Percentiles rank a stretch among this genome's conserved stretches.
Evolutionary conservation across 2,329 filamentous ascomycete genomes (phyloP).

Genomic region (Botryotinia globosa): DNA sequence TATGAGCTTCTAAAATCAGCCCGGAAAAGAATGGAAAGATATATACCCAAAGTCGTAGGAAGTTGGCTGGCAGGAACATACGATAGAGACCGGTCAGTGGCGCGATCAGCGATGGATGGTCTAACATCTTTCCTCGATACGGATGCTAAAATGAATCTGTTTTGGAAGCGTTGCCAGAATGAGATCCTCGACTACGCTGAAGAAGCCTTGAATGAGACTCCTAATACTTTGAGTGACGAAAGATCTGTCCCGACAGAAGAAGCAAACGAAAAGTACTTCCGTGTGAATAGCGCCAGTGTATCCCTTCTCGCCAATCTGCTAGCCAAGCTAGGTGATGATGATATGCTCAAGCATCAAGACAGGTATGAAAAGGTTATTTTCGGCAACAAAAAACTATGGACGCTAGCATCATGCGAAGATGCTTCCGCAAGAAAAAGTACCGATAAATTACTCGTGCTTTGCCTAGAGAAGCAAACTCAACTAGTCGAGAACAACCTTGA

Average conservation of each 20-base stretch:
- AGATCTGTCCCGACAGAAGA: slow-evolving; percentile 81
- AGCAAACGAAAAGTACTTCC: slow-evolving; percentile 77
- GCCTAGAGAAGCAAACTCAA: slow-evolving; percentile 47
- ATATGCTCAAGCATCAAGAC: slow-evolving; percentile 57
- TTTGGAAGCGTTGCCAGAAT: slow-evolving; percentile 79
- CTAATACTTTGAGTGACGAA: slow-evolving; percentile 83
- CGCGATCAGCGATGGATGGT: slow-evolving; percentile 74
- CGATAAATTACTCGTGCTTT: slow-evolving; percentile 51
- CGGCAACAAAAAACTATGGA: slow-evolving; percentile 62
- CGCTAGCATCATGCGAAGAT: slow-evolving; percentile 62
- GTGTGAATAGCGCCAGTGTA: slow-evolving; percentile 61
- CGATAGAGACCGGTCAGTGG: slow-evolving; percentile 76
- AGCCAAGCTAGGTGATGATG: slow-evolving; percentile 47
- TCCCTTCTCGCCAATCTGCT: slow-evolving; percentile 55
- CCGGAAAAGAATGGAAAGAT: slow-evolving; percentile 79
- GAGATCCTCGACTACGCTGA: slow-evolving; percentile 80
- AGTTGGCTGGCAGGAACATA: slow-evolving; percentile 90
- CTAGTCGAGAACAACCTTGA: slow-evolving; percentile 50
- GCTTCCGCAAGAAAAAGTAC: slow-evolving; percentile 49
- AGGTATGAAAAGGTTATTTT: slow-evolving; percentile 66
- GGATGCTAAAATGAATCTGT: slow-evolving; percentile 70
- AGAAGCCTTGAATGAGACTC: slow-evolving; percentile 76
- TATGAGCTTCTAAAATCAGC: slow-evolving; percentile 57
- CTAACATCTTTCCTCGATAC: slow-evolving; percentile 73
- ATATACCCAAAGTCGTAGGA: slow-evolving; percentile 73